Base-by-base conservation (phyloP, 169 alveolate species). In the Cardiosporidium cionae region DNA sequence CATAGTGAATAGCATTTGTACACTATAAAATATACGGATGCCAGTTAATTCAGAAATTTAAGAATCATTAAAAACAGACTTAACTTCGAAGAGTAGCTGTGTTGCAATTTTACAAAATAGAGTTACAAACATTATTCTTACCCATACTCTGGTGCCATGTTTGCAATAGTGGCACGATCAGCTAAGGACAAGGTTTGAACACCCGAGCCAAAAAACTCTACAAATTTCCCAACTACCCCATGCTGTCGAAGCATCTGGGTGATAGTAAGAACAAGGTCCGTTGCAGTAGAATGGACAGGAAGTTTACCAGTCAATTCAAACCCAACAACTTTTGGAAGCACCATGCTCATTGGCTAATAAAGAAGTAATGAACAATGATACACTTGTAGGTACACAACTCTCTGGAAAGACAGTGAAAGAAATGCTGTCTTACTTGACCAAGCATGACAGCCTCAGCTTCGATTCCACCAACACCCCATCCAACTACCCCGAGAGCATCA, bases 381-480 rank as follows among this genome's bases (percentile, higher is more conserved):
- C n/a, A n/a, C n/a, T n/a, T n/a, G n/a, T n/a, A n/a, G n/a, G n/a
- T n/a, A n/a, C n/a, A n/a, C n/a, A n/a, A n/a, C n/a, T n/a, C n/a
- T n/a, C n/a, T n/a, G n/a, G n/a, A n/a, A n/a, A n/a, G n/a, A n/a
- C n/a, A n/a, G n/a, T n/a, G n/a, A n/a, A n/a, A n/a, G n/a, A n/a
- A n/a, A n/a, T n/a, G n/a, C n/a, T n/a, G n/a, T n/a, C n/a, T n/a
- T n/a, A n/a, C n/a, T n/a, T 93, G 92, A 23, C 98, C 99, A 37
- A 95, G 89, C 99, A 95, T 94, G 67, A 95, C 96, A 29, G 99
- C 97, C 85, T 95, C 99, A 58, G 98, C 99, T 86, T 95, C 99
- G 35, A 95, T 94, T 7, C 99, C 99, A 34, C 99, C 99, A 9
- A 94, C 98, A 16, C 99, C 99, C 97, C 97, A 92, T 22, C 93